These are phyloP conservation scores for Xylariales sp. DNA, from an alignment of 2,329 filamentous ascomycete genomes.

Conservation along the genomic window DNA sequence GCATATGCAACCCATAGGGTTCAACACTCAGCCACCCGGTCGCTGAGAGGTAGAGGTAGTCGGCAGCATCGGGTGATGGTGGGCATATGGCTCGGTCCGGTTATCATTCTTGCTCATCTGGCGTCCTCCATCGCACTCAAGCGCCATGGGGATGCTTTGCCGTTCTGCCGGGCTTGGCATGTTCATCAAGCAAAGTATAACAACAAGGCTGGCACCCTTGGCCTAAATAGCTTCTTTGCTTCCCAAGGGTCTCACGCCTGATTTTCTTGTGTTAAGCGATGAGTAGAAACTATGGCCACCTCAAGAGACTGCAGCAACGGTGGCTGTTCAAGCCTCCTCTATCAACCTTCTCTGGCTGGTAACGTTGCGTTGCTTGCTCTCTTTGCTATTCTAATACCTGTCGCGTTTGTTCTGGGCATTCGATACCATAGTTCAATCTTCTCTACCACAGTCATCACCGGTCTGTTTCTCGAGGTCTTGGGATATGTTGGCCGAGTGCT, in stretches of 20 bases:
- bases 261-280: slow-evolving; percentile 12
- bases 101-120: background rate
- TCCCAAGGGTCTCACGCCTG: background rate
- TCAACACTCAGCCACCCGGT: background rate
- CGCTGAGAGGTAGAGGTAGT: background rate
- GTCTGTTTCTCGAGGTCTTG: slow-evolving; percentile 38
- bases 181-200: background rate
- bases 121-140: background rate
- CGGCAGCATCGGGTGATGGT: background rate
- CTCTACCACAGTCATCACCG: slow-evolving; percentile 33
- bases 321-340: slow-evolving; percentile 17
- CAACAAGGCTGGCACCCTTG: background rate
- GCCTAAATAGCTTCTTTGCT: background rate
- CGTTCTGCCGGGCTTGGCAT: background rate
- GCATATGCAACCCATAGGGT: slow-evolving; percentile 7
- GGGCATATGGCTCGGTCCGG: slow-evolving; percentile 3
- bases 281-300: slow-evolving; percentile 18
- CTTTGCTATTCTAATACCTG: slow-evolving; percentile 36
- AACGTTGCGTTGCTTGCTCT: slow-evolving; percentile 35
- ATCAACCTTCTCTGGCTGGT: slow-evolving; percentile 32
- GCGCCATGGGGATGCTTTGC: background rate
- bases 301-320: slow-evolving; percentile 13
- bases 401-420: slow-evolving; percentile 32
- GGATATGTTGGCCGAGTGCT: slow-evolving; percentile 44
- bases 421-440: slow-evolving; percentile 37